These are phyloP conservation scores for Leccinum huronense DNA, from an alignment of 1,284 basidiomycete species.

Conservation along the genomic window DNA sequence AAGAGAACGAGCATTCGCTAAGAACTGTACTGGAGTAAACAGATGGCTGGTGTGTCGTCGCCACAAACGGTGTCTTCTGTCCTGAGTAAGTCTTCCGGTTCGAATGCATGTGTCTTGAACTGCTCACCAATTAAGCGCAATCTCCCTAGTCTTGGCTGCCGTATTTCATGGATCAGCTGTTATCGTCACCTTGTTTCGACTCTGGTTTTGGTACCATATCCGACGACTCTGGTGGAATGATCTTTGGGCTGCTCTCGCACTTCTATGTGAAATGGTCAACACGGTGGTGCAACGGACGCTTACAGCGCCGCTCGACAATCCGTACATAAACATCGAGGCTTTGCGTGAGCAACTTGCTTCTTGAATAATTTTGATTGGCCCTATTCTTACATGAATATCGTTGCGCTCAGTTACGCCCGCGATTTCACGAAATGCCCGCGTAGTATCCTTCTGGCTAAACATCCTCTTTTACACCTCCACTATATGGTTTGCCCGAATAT, in stretches of 20 bases:
- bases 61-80: conserved; percentile 18
- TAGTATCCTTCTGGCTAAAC: conserved; percentile 24
- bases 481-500: conserved; percentile 34
- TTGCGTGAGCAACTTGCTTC: conserved; percentile 16
- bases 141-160: conserved; percentile 19
- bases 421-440: conserved; percentile 21
- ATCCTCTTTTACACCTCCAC: conserved; percentile 27
- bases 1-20: background rate
- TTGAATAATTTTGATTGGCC: background rate
- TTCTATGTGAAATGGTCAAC: conserved; percentile 18
- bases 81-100: conserved; percentile 17
- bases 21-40: background rate
- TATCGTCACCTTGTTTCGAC: conserved; percentile 27
- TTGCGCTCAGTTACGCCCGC: conserved; percentile 12
- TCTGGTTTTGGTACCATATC: conserved; percentile 28
- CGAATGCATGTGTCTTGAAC: background rate
- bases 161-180: conserved; percentile 24
- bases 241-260: conserved; percentile 27
- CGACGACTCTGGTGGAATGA: conserved; percentile 33
- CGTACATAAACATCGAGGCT: conserved; percentile 12
- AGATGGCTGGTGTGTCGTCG: conserved; percentile 15
- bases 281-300: conserved; percentile 17
- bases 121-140: conserved; percentile 1
- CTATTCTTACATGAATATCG: background rate
- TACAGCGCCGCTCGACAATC: conserved; percentile 19